Percentiles rank a stretch among this genome's conserved stretches.
These are phyloP conservation scores for Saccharata proteae DNA, from an alignment of 2,329 filamentous ascomycete genomes.

Conservation along the genomic window DNA sequence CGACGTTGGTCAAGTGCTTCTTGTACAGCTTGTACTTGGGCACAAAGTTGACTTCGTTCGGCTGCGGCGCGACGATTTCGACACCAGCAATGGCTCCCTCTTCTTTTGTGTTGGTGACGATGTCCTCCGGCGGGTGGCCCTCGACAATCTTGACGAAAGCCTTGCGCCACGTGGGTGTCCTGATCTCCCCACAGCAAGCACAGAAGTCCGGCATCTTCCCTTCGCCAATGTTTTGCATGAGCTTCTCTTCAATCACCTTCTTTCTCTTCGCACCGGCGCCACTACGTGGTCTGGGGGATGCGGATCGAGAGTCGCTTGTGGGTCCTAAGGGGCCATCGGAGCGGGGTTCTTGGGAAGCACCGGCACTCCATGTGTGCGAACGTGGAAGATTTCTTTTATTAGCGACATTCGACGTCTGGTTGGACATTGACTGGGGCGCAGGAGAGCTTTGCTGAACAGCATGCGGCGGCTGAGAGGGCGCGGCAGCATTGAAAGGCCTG, in stretches of 20 bases:
- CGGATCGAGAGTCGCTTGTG: conserved; percentile 1
- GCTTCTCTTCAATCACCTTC: conserved; percentile 47
- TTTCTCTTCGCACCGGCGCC: conserved; percentile 50
- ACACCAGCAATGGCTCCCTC: conserved; percentile 48
- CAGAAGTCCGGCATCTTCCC: conserved; percentile 84
- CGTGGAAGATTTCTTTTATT: conserved; percentile 20
- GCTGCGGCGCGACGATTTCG: conserved; percentile 17
- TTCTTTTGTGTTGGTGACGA: conserved; percentile 59
- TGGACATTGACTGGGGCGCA: no score
- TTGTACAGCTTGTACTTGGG: conserved; percentile 64
- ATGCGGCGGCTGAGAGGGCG: no score
- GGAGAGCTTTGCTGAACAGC: no score
- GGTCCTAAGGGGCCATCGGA: conserved; percentile 14
- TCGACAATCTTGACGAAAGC: conserved; percentile 50
- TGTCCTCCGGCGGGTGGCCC: conserved; percentile 56
- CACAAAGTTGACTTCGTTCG: conserved; percentile 47
- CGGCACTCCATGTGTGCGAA: conserved; percentile 27
- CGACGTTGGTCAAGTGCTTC: conserved; percentile 55
- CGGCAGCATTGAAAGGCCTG: no score
- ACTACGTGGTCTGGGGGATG: conserved; percentile 21
- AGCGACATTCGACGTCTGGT: conserved; percentile 12
- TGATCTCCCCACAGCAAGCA: conserved; percentile 84
- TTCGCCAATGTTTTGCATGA: conserved; percentile 51
- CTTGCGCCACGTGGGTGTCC: conserved; percentile 93
- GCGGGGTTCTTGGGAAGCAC: conserved; percentile 14